Conservation (phyloP, 306 rosid species). For the Cajanus cajan region DNA sequence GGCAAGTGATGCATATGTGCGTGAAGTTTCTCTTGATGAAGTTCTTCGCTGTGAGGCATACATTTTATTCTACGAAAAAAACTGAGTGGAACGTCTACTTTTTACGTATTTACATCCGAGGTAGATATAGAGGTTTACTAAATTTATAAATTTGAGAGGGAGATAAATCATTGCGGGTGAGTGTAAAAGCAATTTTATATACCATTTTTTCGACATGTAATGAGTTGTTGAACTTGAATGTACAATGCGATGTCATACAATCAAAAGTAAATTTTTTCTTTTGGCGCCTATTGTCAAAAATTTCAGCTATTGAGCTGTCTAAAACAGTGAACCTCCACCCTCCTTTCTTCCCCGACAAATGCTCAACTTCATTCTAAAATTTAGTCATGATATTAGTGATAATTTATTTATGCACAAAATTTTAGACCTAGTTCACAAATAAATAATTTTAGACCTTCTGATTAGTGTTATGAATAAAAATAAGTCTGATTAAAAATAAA, state of each 20-base stretch:
- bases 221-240: slow-evolving; percentile 48
- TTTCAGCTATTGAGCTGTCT: neutral
- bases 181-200: slow-evolving; percentile 52
- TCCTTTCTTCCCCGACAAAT: neutral
- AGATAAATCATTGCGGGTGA: slow-evolving; percentile 38
- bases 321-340: neutral
- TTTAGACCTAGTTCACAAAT: too few relatives aligned
- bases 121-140: slow-evolving; percentile 32
- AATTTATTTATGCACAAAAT: too few relatives aligned
- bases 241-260: slow-evolving; percentile 42
- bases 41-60: slow-evolving; percentile 88
- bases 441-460: too few relatives aligned
- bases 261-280: slow-evolving; percentile 35
- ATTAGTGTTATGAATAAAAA: too few relatives aligned
- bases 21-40: slow-evolving; percentile 59
- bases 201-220: slow-evolving; percentile 60
- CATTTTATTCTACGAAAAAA: slow-evolving; percentile 79
- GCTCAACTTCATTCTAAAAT: neutral
- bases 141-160: slow-evolving; percentile 29
- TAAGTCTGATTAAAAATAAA: too few relatives aligned
- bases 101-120: slow-evolving; percentile 17
- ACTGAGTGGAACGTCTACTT: slow-evolving; percentile 35
- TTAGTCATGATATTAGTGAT: neutral
- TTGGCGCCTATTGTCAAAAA: neutral
- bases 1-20: slow-evolving; percentile 72